These are phyloP conservation scores for Tardiomyces depauwii DNA, from an alignment of 1,139 yeast species.

Conservation along the genomic window DNA sequence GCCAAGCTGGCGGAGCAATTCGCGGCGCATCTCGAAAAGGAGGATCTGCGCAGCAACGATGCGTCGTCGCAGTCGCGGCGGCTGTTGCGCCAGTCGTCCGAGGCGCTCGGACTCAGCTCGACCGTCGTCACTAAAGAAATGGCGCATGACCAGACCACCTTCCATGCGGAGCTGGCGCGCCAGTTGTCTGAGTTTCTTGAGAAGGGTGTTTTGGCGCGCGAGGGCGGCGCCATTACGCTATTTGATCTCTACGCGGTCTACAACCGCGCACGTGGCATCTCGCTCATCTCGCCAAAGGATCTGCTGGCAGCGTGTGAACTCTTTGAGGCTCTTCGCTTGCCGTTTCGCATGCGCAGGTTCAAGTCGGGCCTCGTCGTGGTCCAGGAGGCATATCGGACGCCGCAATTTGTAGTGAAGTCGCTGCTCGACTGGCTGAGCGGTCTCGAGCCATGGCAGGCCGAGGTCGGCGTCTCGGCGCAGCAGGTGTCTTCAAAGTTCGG, in stretches of 20 bases:
- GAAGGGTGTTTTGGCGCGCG: conserved; percentile 32
- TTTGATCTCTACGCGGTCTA: conserved; percentile 50
- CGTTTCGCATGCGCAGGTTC: conserved; percentile 32
- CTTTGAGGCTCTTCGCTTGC: conserved; percentile 37
- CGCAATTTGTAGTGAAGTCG: conserved; percentile 9
- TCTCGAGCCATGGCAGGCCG: conserved; percentile 17
- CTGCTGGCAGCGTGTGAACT: conserved; percentile 39
- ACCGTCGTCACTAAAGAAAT: conserved; percentile 27
- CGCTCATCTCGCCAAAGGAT: conserved; percentile 48
- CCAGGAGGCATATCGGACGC: conserved; percentile 30
- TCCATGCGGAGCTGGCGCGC: conserved; percentile 41
- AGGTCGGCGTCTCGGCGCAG: conserved; percentile 31
- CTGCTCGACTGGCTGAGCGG: conserved; percentile 23
- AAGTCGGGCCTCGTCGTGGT: conserved; percentile 35
- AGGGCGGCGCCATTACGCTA: conserved; percentile 48
- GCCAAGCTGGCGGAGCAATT: conserved; percentile 45
- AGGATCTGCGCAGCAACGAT: conserved; percentile 8
- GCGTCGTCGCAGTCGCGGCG: conserved; percentile 16
- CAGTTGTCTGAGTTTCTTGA: conserved; percentile 47
- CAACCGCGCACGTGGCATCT: conserved; percentile 50
- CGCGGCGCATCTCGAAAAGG: conserved; percentile 23
- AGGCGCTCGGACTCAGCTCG: conserved; percentile 24
- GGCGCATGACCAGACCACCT: conserved; percentile 29
- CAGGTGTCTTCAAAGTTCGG: conserved; percentile 44
- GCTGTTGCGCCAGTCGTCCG: conserved; percentile 21